phyloP scores from a whole-genome alignment of 2,329 filamentous ascomycete species.

The Fusarium decemcellulare region DNA sequence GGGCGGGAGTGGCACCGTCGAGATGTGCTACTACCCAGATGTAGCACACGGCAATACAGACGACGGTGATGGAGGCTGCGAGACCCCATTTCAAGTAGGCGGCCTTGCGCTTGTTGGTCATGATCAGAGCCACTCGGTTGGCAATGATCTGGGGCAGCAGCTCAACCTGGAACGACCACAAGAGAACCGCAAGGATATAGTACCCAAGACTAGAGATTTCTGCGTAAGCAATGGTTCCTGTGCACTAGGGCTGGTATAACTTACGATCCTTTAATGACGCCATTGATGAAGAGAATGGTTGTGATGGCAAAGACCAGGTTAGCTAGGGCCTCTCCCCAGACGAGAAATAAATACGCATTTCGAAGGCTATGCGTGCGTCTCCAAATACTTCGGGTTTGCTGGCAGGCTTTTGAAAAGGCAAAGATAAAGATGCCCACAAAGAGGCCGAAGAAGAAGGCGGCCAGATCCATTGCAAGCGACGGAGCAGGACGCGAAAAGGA shows the following conservation, averaged over 20 bases:
- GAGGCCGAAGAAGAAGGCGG: slow-evolving; percentile 42
- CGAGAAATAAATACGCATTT: slow-evolving; percentile 46
- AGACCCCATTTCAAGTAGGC: slow-evolving; percentile 54
- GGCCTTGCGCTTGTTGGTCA: slow-evolving; percentile 52
- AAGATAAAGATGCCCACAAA: slow-evolving; percentile 45
- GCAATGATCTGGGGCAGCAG: slow-evolving; percentile 61
- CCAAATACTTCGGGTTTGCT: slow-evolving; percentile 40
- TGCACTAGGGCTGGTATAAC: rapidly evolving
- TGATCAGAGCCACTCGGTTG: slow-evolving; percentile 59
- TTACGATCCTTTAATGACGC: slow-evolving; percentile 23
- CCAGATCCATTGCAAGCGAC: slow-evolving; percentile 27
- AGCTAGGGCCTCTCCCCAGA: slow-evolving; percentile 43
- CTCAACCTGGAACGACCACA: slow-evolving; percentile 51
- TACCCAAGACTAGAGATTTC: no score
- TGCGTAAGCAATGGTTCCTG: no score
- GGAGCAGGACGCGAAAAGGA: no score
- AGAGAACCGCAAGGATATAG: neutral
- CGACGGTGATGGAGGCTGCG: slow-evolving; percentile 48
- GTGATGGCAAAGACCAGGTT: slow-evolving; percentile 44
- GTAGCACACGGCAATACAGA: slow-evolving; percentile 56
- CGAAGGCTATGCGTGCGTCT: slow-evolving; percentile 27
- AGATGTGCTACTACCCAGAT: slow-evolving; percentile 57
- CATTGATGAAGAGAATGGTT: slow-evolving; percentile 43
- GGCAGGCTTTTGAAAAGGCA: slow-evolving; percentile 37
- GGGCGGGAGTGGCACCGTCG: slow-evolving; percentile 1